Evolutionary conservation across 2,329 filamentous ascomycete species (phyloP), one percentile per base, ranked within the genome.

Genomic region (Aspergillus sp.): DNA sequence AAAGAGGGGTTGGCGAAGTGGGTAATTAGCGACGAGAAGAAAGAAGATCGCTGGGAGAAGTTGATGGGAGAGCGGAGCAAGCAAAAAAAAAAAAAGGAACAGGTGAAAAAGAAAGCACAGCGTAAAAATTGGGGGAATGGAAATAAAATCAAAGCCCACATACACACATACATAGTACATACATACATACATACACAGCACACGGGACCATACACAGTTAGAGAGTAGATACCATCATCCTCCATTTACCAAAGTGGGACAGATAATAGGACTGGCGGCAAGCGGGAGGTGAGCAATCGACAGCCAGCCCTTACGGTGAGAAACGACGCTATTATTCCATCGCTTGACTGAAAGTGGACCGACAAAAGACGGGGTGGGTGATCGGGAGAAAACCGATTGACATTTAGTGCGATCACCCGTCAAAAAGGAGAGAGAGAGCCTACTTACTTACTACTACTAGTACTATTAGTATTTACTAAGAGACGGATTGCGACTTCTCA

Each of bases 251-350:
- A 42, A 52, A 59, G 62, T 66, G 62, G 64, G 60, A 58, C 60
- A 50, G 48, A 52, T 64, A 61, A 57, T 57, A 39, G 47, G 48
- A 53, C 41, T 53, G 54, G 54, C 39, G 54, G 47, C 54, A 30
- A 57, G 44, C 27, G 25, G 41, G 58, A 66, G 59, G 60, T 64
- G 65, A 66, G 63, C 63, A 65, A 62, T 65, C 64, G 51, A 65
- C 39, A 47, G n/a, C 47, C 54, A 59, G 53, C 54, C 47, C 51
- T 55, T 63, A 60, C 60, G 63, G 60, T 64, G 61, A 62, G 52
- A 19, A 59, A 54, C 41, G 48, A 39, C 59, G 48, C 62, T 62
- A 62, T 58, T 57, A 54, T 61, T 64, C 57, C 49, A 59, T 60
- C 57, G 61, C 62, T 59, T 51, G 60, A 58, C 59, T 54, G 61